Base-by-base conservation (phyloP, 441 rosid genomes). In the Lepidium campestre region DNA sequence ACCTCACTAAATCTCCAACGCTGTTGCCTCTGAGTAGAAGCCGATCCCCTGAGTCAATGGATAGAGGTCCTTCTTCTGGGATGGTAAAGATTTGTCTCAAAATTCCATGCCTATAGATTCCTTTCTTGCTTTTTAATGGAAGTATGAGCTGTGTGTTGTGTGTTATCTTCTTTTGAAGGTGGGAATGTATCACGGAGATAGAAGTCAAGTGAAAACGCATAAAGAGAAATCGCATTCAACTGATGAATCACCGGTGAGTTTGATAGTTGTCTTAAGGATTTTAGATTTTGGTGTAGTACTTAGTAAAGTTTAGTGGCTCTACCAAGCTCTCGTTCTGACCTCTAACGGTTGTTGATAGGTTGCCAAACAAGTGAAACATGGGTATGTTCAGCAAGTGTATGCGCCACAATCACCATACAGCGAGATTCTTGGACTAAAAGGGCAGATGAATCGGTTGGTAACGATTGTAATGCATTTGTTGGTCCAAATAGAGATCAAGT, bases 181-280 rank as follows among this genome's bases (percentile, higher is more conserved):
- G 64, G 83, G 71, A 60, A 77, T 74, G 50, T 75, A 22, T 61
- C 46, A 72, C 58, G 70, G 48, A 61, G 88, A 82, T 57, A 65
- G 54, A 75, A 84, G 73, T 62, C 77, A 64, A 23, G 42, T 61
- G 42, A 78, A 66, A 57, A 80, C 35, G 59, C 68, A 54, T 17
- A 70, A 79, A 46, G 78, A 63, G 15, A 79, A 68, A 59, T 55
- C 41, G 54, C 77, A 72, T 73, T 47, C 73, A 10, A 61, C 68
- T 19, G 68, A 79, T 74, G 91, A 81, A 64, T 63, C 78, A 39
- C 70, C 46, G n/a, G 91, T 91, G 75, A 82, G 88, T 79, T 56
- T 57, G 40, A 67, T 59, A 49, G 36, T 60, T 22, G 35, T 55
- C 39, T 48, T 67, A 7, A 65, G 22, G 5, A 42, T 53, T 20